Evolutionary conservation across 2,329 filamentous ascomycete genomes (phyloP).

Genomic region (Zelopaecilomyces penicillatus): DNA sequence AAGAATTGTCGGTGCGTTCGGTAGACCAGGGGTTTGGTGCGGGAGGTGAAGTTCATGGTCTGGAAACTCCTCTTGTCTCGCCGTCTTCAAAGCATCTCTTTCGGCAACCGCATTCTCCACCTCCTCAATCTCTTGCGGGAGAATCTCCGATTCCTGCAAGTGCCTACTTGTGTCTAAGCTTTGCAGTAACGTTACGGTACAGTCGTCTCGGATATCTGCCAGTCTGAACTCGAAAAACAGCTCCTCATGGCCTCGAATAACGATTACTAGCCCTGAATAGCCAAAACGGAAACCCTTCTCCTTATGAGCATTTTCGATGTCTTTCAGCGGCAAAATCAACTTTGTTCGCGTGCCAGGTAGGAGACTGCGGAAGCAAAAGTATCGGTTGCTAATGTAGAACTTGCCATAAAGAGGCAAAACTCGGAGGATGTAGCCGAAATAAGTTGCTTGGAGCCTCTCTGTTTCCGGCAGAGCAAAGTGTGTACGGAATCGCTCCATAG

Average conservation of each 20-base stretch:
- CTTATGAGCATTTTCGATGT: slow-evolving; percentile 89
- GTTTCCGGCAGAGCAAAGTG: slow-evolving; percentile 83
- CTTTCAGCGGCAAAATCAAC: slow-evolving; percentile 79
- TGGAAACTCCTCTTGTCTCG: slow-evolving; percentile 47
- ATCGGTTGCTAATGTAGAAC: slow-evolving; percentile 82
- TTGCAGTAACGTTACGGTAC: slow-evolving; percentile 70
- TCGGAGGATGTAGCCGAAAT: slow-evolving; percentile 85
- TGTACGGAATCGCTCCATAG: slow-evolving; percentile 74
- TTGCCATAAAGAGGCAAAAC: slow-evolving; percentile 92
- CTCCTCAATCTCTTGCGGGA: slow-evolving; percentile 60
- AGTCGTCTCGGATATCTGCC: slow-evolving; percentile 76
- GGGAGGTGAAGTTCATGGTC: slow-evolving; percentile 45
- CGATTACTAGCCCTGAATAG: slow-evolving; percentile 83
- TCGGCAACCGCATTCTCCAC: slow-evolving; percentile 71
- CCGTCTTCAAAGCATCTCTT: slow-evolving; percentile 70
- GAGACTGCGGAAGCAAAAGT: slow-evolving; percentile 88
- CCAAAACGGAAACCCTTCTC: slow-evolving; percentile 91
- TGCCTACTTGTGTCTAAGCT: slow-evolving; percentile 65
- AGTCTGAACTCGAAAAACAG: slow-evolving; percentile 90
- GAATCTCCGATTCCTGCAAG: slow-evolving; percentile 58
- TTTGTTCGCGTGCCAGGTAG: slow-evolving; percentile 86
- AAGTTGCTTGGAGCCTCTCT: slow-evolving; percentile 79
- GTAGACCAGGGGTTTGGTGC: slow-evolving; percentile 33
- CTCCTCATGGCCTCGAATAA: slow-evolving; percentile 89
- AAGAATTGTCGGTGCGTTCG: slow-evolving; percentile 63